phyloP scores from a whole-genome alignment of 164 flowering plant species.

The Sedum album region DNA sequence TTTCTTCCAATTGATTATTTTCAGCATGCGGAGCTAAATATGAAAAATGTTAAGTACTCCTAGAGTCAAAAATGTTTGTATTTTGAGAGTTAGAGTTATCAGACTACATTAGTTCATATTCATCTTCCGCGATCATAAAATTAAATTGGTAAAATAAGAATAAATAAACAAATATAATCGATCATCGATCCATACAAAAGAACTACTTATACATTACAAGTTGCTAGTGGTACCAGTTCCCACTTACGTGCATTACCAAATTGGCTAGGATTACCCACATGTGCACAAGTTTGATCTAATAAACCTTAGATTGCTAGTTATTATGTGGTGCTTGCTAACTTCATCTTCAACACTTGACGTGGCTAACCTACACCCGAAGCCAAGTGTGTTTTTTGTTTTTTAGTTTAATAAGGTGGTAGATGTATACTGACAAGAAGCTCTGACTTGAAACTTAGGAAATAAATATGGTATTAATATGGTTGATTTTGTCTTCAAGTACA shows the following conservation, averaged over 20 bases:
- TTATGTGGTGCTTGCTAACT: background rate
- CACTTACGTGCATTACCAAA: constrained; percentile 2
- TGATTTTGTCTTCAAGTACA: background rate
- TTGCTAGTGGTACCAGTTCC: constrained; percentile 1
- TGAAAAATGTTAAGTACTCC: too few relatives aligned
- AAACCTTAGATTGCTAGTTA: background rate
- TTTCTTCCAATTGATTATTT: too few relatives aligned
- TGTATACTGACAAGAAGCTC: background rate
- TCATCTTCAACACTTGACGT: background rate
- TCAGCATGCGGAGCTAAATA: too few relatives aligned
- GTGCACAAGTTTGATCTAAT: background rate
- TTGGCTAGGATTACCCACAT: background rate
- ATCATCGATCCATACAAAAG: background rate
- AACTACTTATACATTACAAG: background rate
- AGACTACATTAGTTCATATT: too few relatives aligned
- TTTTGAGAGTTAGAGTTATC: too few relatives aligned
- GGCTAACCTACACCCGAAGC: background rate
- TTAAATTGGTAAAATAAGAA: too few relatives aligned
- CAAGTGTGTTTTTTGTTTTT: background rate
- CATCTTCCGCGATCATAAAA: too few relatives aligned
- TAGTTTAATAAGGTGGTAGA: background rate
- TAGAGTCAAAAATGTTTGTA: too few relatives aligned
- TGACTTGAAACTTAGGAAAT: too few relatives aligned
- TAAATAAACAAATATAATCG: too few relatives aligned
- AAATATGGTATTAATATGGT: too few relatives aligned